phyloP scores from a whole-genome alignment of 2,329 filamentous ascomycete genomes.

The Penicillium sp. region DNA sequence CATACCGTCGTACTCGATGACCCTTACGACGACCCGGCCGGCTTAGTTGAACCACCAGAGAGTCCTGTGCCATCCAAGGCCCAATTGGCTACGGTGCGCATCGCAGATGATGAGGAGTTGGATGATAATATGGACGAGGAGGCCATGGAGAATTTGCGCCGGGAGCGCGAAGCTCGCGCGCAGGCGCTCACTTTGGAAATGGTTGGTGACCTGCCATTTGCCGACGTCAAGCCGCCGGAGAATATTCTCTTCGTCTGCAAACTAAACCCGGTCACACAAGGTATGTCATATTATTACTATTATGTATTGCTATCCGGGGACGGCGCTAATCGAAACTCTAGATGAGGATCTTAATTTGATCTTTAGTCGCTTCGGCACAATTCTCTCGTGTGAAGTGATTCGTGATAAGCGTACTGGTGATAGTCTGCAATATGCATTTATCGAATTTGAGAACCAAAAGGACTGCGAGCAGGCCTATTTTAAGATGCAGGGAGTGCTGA shows the following conservation, averaged over 20 bases:
- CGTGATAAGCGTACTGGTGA: slow-evolving; percentile 92
- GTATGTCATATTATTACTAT: slow-evolving; percentile 35
- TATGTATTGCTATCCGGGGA: neutral
- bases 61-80: slow-evolving; percentile 82
- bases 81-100: slow-evolving; percentile 88
- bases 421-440: slow-evolving; percentile 95
- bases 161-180: slow-evolving; percentile 88
- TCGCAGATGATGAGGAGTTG: slow-evolving; percentile 84
- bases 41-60: slow-evolving; percentile 73
- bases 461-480: slow-evolving; percentile 95
- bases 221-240: slow-evolving; percentile 95
- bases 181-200: slow-evolving; percentile 96
- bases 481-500: slow-evolving; percentile 97
- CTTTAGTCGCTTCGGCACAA: slow-evolving; percentile 94
- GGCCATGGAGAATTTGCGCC: slow-evolving; percentile 74
- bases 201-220: slow-evolving; percentile 96
- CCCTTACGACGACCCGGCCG: slow-evolving; percentile 81
- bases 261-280: slow-evolving; percentile 89
- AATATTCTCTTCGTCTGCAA: slow-evolving; percentile 99
- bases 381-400: slow-evolving; percentile 94
- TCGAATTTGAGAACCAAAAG: slow-evolving; percentile 91
- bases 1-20: slow-evolving; percentile 93
- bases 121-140: slow-evolving; percentile 81
- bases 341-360: slow-evolving; percentile 95
- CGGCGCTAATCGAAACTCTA: slow-evolving; percentile 20